phyloP scores from a whole-genome alignment of 2,329 filamentous ascomycete species.

The Fusarium sp. region DNA sequence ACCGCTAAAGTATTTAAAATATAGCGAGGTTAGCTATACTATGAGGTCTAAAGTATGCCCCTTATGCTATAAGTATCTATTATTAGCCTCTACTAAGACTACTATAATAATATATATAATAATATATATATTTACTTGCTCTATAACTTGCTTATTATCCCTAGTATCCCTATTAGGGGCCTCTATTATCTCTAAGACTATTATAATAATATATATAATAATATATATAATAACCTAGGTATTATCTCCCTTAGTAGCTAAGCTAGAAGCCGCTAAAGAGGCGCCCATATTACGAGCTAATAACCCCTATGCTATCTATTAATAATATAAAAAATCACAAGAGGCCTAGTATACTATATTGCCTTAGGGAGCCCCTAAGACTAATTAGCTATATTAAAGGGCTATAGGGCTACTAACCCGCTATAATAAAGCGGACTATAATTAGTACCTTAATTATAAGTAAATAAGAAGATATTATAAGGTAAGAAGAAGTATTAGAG shows the following conservation, averaged over 20 bases:
- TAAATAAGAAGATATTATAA: background rate
- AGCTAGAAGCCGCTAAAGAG: background rate
- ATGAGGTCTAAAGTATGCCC: too few relatives aligned
- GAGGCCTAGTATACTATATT: conserved; percentile 1
- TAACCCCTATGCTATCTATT: conserved; percentile 6
- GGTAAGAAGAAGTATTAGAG: background rate
- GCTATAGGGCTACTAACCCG: background rate
- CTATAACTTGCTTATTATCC: background rate
- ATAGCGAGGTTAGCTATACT: too few relatives aligned
- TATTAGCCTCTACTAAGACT: too few relatives aligned
- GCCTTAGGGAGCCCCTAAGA: background rate
- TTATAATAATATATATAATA: conserved; percentile 9
- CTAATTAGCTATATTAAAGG: conserved; percentile 4
- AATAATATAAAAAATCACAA: conserved; percentile 8
- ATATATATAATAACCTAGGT: background rate
- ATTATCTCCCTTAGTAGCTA: background rate
- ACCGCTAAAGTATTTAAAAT: too few relatives aligned
- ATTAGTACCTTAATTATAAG: conserved; percentile 10
- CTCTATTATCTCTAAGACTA: background rate
- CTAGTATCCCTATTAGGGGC: background rate
- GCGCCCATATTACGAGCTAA: background rate
- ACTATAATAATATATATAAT: too few relatives aligned
- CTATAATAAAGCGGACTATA: conserved; percentile 4
- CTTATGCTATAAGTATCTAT: too few relatives aligned
- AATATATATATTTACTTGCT: too few relatives aligned